Conservation (phyloP, 345 rosid genomes). For the Aquilaria sinensis region DNA sequence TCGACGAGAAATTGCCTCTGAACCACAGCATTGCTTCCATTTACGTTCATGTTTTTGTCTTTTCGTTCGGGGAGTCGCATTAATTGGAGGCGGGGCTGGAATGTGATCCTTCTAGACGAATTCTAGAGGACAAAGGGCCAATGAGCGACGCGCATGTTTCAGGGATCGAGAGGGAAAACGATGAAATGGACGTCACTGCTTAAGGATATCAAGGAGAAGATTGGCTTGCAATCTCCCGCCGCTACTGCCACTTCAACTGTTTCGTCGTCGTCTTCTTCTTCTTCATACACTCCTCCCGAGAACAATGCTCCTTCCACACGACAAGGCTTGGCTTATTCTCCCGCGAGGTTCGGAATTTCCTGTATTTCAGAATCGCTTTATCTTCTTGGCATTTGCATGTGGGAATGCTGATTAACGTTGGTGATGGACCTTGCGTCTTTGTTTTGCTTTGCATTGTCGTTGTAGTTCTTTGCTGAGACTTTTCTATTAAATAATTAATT, state of each 20-base stretch:
- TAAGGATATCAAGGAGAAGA: conserved; percentile 97
- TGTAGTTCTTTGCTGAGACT: no score
- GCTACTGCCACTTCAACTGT: conserved; percentile 30
- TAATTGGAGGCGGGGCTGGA: conserved; percentile 14
- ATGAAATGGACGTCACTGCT: conserved; percentile 99
- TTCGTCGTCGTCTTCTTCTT: conserved; percentile 46
- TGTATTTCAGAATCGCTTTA: neutral
- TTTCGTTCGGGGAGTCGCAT: conserved; percentile 2
- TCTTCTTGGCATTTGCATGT: conserved; percentile 5
- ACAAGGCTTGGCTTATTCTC: conserved; percentile 39
- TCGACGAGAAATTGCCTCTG: neutral
- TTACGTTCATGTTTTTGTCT: neutral
- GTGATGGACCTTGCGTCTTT: neutral
- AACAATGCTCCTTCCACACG: conserved; percentile 33
- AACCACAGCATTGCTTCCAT: neutral
- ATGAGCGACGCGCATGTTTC: conserved; percentile 18
- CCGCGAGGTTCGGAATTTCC: conserved; percentile 50
- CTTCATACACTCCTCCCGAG: conserved; percentile 35
- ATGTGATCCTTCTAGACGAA: conserved; percentile 30
- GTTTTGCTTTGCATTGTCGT: conserved; percentile 5
- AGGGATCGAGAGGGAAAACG: conserved; percentile 43
- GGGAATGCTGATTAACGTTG: conserved; percentile 11
- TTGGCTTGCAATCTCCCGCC: conserved; percentile 79
- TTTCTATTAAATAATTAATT: no score
- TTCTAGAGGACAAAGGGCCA: conserved; percentile 32